Evolutionary conservation across 345 rosid genomes (phyloP).

Genomic region (Erucastrum elatum): DNA sequence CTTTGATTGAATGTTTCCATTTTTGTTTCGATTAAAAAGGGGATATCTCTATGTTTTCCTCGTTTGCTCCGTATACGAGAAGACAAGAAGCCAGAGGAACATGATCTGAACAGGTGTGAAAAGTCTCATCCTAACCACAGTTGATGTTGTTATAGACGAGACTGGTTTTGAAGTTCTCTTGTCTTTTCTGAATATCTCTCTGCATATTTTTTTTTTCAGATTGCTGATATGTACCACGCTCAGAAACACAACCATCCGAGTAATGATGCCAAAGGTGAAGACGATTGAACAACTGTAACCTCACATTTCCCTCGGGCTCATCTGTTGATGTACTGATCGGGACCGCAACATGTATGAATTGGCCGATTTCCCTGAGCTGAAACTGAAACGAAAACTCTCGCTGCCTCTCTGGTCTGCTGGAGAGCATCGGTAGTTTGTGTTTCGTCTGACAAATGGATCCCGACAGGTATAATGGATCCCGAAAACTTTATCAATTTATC

Average conservation of each 20-base stretch:
- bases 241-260: conserved; percentile 74
- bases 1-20: not conserved
- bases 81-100: conserved; percentile 83
- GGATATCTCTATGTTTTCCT: conserved; percentile 81
- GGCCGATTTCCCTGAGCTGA: not conserved
- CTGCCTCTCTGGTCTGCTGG: not conserved
- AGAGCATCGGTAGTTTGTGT: conserved; percentile 17
- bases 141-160: not conserved
- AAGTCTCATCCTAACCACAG: conserved; percentile 5
- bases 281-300: conserved; percentile 49
- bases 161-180: not conserved
- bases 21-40: conserved; percentile 39
- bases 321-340: too few relatives aligned
- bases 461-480: conserved; percentile 30
- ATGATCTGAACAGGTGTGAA: conserved; percentile 80
- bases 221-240: conserved; percentile 83
- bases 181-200: not conserved
- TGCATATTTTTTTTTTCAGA: conserved; percentile 45
- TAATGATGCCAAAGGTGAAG: conserved; percentile 60
- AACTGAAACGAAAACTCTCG: not conserved
- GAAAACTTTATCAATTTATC: not conserved
- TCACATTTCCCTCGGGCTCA: too few relatives aligned
- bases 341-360: too few relatives aligned
- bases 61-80: conserved; percentile 58
- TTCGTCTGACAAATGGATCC: not conserved